A percentile compares a stretch with the other conserved stretches of the same genome.
Conservation (phyloP, 2,329 filamentous ascomycete genomes). For the Aspergillus ochraceoroseus region DNA sequence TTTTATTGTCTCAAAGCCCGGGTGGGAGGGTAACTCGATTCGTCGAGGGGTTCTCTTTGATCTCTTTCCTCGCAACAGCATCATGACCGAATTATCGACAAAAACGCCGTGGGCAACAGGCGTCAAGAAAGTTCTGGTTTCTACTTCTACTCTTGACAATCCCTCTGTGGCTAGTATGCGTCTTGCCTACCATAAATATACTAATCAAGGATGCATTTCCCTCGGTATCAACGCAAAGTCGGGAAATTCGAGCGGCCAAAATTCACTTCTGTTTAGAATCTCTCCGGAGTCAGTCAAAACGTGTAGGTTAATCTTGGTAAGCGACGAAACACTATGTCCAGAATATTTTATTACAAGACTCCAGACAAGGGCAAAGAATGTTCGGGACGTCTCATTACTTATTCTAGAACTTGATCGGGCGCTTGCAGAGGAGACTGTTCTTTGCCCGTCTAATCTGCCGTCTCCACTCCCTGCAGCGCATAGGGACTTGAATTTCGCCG, state of each 20-base stretch:
- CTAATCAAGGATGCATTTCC: constrained; percentile 20
- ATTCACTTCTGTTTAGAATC: constrained; percentile 19
- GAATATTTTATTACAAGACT: constrained; percentile 13
- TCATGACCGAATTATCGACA: constrained; percentile 16
- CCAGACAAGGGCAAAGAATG: constrained; percentile 13
- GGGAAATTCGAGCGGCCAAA: constrained; percentile 19
- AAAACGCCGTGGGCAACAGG: constrained; percentile 13
- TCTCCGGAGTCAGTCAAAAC: constrained; percentile 15
- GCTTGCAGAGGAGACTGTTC: constrained; percentile 18
- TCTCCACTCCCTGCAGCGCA: constrained; percentile 13
- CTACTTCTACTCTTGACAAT: constrained; percentile 11
- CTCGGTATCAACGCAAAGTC: constrained; percentile 18
- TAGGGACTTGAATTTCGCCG: constrained; percentile 14
- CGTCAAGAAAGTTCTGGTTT: constrained; percentile 21
- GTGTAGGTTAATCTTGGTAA: constrained; percentile 16
- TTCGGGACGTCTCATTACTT: constrained; percentile 19
- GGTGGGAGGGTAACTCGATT: constrained; percentile 25
- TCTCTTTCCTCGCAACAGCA: constrained; percentile 14
- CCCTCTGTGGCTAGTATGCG: constrained; percentile 17
- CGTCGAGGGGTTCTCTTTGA: constrained; percentile 17
- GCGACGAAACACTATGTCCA: constrained; percentile 17
- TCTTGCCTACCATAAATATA: constrained; percentile 18
- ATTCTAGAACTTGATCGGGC: constrained; percentile 14
- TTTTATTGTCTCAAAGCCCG: constrained; percentile 21
- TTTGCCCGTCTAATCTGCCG: constrained; percentile 16